Conservation (phyloP, 768 basidiomycete genomes). For the Hericium rajendrae region DNA sequence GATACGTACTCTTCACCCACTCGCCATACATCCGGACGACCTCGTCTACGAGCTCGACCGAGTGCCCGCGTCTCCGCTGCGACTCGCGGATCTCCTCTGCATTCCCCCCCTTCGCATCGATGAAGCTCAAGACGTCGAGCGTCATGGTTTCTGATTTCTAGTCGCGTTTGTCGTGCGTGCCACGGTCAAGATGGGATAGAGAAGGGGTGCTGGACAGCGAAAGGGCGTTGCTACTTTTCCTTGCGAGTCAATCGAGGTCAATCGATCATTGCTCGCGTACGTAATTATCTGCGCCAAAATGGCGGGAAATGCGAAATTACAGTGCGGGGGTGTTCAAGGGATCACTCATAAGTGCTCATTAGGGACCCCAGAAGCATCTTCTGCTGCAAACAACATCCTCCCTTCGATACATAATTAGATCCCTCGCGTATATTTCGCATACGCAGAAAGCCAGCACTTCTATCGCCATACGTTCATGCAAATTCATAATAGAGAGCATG, state of each 20-base stretch:
- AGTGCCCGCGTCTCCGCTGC: slow-evolving; percentile 81
- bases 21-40: slow-evolving; percentile 85
- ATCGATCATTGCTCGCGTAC: background rate
- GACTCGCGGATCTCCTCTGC: slow-evolving; percentile 85
- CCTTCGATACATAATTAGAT: too few species aligned
- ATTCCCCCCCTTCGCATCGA: slow-evolving; percentile 87
- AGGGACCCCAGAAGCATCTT: too few species aligned
- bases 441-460: too few species aligned
- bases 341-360: too few species aligned
- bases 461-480: too few species aligned
- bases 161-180: background rate
- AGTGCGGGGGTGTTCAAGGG: too few species aligned
- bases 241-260: background rate
- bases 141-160: slow-evolving; percentile 43
- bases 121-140: slow-evolving; percentile 70
- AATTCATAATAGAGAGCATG: too few species aligned
- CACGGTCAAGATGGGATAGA: background rate
- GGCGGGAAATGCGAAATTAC: too few species aligned
- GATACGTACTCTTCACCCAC: slow-evolving; percentile 84
- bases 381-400: too few species aligned
- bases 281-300: too few species aligned
- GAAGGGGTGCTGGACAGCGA: background rate
- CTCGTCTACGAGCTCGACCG: slow-evolving; percentile 90
- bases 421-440: too few species aligned
- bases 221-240: background rate